Percentiles rank a stretch among this genome's conserved stretches.
Conservation (phyloP, 2,329 filamentous ascomycete species). For the Penicillium sp. region DNA sequence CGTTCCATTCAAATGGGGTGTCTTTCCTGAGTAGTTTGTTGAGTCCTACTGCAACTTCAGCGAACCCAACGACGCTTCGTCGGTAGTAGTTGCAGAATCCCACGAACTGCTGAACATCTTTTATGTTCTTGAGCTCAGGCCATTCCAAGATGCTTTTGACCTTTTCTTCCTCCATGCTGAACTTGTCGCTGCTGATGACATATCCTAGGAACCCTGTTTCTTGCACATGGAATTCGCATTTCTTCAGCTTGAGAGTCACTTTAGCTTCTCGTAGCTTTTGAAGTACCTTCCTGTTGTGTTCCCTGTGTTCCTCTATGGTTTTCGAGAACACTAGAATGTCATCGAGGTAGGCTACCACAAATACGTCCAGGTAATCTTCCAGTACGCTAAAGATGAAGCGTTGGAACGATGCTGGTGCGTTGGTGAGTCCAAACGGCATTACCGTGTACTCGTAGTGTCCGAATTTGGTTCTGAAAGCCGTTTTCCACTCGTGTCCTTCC, state of each 20-base stretch:
- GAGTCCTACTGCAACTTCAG: background rate
- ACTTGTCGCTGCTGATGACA: background rate
- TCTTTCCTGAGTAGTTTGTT: background rate
- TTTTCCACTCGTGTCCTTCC: slow-evolving; percentile 6
- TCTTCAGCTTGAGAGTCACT: slow-evolving; percentile 2
- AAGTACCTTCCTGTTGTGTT: background rate
- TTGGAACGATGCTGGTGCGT: background rate
- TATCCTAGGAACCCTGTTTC: background rate
- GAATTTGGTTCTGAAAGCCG: background rate
- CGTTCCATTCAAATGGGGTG: background rate
- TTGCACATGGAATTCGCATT: background rate
- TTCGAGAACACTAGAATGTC: background rate
- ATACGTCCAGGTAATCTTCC: background rate
- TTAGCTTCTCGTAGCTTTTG: slow-evolving; percentile 1
- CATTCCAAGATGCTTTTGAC: background rate
- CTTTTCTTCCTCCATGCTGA: slow-evolving; percentile 3
- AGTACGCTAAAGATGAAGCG: background rate
- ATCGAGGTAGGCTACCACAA: background rate
- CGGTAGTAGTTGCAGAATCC: background rate
- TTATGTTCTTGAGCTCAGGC: background rate
- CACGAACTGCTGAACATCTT: background rate
- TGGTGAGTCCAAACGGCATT: background rate
- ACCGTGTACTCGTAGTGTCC: background rate
- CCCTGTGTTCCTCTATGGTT: background rate
- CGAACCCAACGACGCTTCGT: background rate